phyloP scores from a whole-genome alignment of 441 rosid species.

The Syzygium syzygioides region DNA sequence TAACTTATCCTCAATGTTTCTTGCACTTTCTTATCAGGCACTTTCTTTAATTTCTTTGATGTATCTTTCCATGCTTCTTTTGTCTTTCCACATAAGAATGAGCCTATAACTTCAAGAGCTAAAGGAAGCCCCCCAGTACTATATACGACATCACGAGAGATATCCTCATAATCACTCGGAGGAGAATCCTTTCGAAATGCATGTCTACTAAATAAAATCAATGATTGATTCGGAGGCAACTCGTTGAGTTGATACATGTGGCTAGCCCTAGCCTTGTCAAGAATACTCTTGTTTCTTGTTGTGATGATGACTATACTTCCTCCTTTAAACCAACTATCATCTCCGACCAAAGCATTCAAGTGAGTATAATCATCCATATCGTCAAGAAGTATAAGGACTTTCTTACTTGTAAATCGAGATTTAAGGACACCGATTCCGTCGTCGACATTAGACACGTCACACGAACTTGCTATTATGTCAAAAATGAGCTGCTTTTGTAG shows the following conservation, averaged over 20 bases:
- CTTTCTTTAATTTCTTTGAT: rapidly evolving
- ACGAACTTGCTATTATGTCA: rapidly evolving
- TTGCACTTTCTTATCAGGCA: background rate
- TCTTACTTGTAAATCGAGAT: background rate
- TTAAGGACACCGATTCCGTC: rapidly evolving
- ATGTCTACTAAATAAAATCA: background rate
- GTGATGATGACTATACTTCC: background rate
- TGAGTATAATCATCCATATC: rapidly evolving
- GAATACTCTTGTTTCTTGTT: background rate
- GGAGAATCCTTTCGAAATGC: background rate
- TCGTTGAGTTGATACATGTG: rapidly evolving
- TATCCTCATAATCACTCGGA: rapidly evolving
- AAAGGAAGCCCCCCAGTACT: background rate
- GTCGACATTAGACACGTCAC: rapidly evolving
- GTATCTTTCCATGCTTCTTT: background rate
- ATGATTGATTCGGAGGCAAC: background rate
- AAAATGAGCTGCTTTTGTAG: background rate
- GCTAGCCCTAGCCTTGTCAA: rapidly evolving
- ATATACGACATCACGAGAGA: rapidly evolving
- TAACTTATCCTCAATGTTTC: background rate
- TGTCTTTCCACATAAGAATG: background rate
- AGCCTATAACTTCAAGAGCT: background rate
- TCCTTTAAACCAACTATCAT: rapidly evolving
- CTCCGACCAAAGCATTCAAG: background rate
- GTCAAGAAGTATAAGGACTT: rapidly evolving